These are phyloP conservation scores for Avena atlantica DNA, from an alignment of 176 grass and related monocot species.

Conservation along the genomic window DNA sequence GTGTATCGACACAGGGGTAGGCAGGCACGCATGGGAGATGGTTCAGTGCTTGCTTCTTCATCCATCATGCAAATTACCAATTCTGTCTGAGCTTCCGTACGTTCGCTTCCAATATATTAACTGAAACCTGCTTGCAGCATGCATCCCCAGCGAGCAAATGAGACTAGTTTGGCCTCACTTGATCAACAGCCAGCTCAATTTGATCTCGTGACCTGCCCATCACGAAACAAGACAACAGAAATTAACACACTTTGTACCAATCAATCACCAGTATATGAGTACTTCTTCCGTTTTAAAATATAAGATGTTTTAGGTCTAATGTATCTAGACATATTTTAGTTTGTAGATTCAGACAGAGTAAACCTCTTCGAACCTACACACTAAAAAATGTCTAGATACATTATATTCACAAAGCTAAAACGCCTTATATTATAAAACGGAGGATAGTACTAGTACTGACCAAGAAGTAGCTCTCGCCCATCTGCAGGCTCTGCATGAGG, in stretches of 20 bases:
- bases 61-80: background rate
- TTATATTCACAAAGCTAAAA: too few species aligned
- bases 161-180: background rate
- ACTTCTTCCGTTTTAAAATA: too few species aligned
- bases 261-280: background rate
- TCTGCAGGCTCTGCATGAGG: slow-evolving; percentile 78
- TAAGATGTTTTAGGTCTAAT: too few species aligned
- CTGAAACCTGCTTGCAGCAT: background rate
- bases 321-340: too few species aligned
- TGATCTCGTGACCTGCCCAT: slow-evolving; percentile 50
- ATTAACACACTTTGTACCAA: background rate
- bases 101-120: background rate
- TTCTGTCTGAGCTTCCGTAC: background rate
- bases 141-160: background rate
- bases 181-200: slow-evolving; percentile 13
- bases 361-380: too few species aligned
- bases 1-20: background rate
- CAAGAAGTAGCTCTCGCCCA: slow-evolving; percentile 96
- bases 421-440: too few species aligned
- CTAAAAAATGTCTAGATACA: too few species aligned
- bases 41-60: background rate
- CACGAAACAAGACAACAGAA: background rate
- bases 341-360: too few species aligned
- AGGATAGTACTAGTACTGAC: slow-evolving; percentile 17
- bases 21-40: background rate